Conservation (phyloP, 2,329 filamentous ascomycete species). For the Exophiala bonariae region DNA sequence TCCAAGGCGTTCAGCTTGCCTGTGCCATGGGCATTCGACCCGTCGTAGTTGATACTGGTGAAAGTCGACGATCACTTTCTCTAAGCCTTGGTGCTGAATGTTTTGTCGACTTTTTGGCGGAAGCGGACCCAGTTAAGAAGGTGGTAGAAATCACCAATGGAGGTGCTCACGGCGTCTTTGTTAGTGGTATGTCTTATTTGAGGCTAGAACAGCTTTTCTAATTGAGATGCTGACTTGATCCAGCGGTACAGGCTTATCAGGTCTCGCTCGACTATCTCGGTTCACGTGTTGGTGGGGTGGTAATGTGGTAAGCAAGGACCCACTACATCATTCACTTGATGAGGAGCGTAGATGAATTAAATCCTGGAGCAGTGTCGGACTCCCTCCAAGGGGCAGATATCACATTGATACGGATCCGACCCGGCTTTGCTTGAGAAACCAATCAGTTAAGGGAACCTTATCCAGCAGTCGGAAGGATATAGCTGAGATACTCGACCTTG, state of each 20-base stretch:
- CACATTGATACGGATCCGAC: conserved; percentile 19
- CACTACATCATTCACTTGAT: background rate
- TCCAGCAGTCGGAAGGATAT: conserved; percentile 13
- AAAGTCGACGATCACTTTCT: conserved; percentile 32
- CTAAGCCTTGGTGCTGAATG: conserved; percentile 36
- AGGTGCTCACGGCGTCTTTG: conserved; percentile 16
- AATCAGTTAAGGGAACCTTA: conserved; percentile 16
- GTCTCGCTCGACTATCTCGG: conserved; percentile 43
- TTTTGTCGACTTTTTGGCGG: conserved; percentile 38
- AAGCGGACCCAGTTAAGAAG: conserved; percentile 15
- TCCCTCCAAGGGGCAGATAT: conserved; percentile 26
- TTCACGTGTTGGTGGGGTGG: conserved; percentile 47
- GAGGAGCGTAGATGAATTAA: background rate
- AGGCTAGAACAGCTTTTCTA: background rate
- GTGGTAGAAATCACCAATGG: conserved; percentile 19
- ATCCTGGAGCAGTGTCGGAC: conserved; percentile 36
- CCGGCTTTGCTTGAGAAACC: conserved; percentile 16
- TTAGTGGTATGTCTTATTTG: conserved; percentile 23
- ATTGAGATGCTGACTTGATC: conserved; percentile 5
- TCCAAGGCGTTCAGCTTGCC: conserved; percentile 8
- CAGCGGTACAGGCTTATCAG: conserved; percentile 29
- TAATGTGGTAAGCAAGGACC: conserved; percentile 47
- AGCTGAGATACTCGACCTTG: conserved; percentile 16
- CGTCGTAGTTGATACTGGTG: conserved; percentile 41
- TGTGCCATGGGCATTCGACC: conserved; percentile 44